Base-by-base conservation (phyloP, 805 yeast species). In the Candida nanaspora region DNA sequence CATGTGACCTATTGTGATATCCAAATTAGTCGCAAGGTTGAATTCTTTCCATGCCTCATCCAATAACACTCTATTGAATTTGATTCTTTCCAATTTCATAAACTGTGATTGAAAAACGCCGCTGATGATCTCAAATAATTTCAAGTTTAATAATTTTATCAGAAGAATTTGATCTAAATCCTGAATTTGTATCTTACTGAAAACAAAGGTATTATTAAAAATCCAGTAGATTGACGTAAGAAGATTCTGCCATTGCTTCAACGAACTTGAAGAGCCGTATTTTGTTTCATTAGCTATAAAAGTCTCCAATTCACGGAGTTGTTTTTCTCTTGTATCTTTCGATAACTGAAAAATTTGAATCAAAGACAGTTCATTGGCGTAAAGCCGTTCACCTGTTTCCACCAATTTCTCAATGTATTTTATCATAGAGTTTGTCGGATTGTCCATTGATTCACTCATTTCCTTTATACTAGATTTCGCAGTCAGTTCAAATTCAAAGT, bases 211-310 rank as follows among this genome's bases (percentile, higher is more conserved):
- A 28, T 51, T 53, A 25, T 45, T 47, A 26, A 50, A 45, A 11
- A 57, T 46, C 48, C 59, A 49, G 39, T 57, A 58, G 6, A 55
- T 47, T 1, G 65, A 60, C n/a, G 46, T 47, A 15, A 61, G 33
- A 4, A 58, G 35, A 9, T 45, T 29, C 9, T 42, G 33, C 64
- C 63, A 60, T 22, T 50, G 45, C 22, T 46, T 51, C 13, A 19
- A 4, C 1, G 44, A 10, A 23, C 40, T 48, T 10, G 41, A 40
- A 5, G 50, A 51, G 4, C 15, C 21, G 29, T 31, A 19, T 10
- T 31, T 15, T 1, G 40, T 27, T 38, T 61, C 64, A 33, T 47
- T 48, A n/a, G 43, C 45, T 13, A 62, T 48, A 37, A 50, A 58
- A 33, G 48, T 55, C 11, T 46, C 38, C 22, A 60, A 41, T 41